These are phyloP conservation scores for Mesotaenium endlicherianum DNA, from an alignment of 139 green algal genomes.

Conservation along the genomic window DNA sequence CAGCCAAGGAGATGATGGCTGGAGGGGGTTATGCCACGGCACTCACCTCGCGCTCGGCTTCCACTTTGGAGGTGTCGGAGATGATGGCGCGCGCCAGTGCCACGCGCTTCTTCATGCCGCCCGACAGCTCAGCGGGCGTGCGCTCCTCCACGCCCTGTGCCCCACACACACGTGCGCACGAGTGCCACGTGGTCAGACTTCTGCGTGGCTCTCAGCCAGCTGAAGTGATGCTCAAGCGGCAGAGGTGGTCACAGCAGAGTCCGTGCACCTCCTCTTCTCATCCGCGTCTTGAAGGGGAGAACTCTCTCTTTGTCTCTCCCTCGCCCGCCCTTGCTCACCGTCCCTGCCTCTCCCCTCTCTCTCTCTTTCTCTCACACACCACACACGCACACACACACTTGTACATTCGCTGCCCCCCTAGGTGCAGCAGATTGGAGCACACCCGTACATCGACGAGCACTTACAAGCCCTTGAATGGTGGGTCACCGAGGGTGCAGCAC, in stretches of 20 bases:
- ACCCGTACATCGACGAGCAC: too few species aligned
- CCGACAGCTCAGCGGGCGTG: slow-evolving; percentile 88
- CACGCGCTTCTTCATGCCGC: slow-evolving; percentile 99
- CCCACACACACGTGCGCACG: background rate
- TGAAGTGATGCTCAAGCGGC: too few species aligned
- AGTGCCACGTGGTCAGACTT: background rate
- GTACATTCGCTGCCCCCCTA: too few species aligned
- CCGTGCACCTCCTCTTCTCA: background rate
- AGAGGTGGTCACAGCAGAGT: background rate
- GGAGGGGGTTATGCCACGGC: background rate
- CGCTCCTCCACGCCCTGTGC: slow-evolving; percentile 75
- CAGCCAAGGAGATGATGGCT: background rate
- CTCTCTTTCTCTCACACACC: background rate
- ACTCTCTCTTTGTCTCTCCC: background rate
- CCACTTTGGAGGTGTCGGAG: slow-evolving; percentile 1
- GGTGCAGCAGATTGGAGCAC: too few species aligned
- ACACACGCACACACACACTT: too few species aligned
- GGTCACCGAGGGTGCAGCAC: too few species aligned
- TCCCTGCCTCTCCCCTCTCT: background rate
- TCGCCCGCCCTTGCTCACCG: background rate
- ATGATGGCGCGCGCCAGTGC: slow-evolving; percentile 88
- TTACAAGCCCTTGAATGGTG: too few species aligned
- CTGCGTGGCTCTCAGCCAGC: background rate
- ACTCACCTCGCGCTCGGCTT: slow-evolving; percentile 23
- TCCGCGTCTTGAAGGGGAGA: background rate